Evolutionary conservation across 306 rosid species (phyloP).

Genomic region (Vachellia pachyceras): DNA sequence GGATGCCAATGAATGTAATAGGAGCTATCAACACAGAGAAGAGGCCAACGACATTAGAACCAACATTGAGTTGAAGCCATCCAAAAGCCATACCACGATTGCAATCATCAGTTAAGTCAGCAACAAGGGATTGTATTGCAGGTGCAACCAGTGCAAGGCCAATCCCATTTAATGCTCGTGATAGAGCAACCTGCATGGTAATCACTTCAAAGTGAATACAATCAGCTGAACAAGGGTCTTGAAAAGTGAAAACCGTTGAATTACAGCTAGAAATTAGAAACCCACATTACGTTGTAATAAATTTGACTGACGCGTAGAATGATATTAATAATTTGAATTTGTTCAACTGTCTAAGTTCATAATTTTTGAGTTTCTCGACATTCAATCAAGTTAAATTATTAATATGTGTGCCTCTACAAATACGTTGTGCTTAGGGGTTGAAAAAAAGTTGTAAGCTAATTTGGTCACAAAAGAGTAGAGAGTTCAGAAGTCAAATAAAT

Average conservation of each 20-base stretch:
- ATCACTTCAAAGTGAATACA: constrained; percentile 54
- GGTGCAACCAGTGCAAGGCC: constrained; percentile 96
- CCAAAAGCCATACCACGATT: constrained; percentile 94
- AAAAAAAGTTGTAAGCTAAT: background rate
- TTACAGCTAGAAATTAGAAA: background rate
- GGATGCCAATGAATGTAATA: constrained; percentile 70
- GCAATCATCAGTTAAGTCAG: constrained; percentile 83
- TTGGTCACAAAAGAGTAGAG: background rate
- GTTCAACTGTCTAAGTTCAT: background rate
- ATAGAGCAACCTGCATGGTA: constrained; percentile 77
- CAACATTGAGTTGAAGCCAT: constrained; percentile 90
- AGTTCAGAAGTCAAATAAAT: background rate
- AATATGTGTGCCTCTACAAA: background rate
- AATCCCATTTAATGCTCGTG: constrained; percentile 90
- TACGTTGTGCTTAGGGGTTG: background rate
- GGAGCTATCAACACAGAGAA: constrained; percentile 83
- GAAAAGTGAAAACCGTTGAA: constrained; percentile 6
- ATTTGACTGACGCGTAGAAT: background rate
- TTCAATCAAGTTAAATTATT: background rate
- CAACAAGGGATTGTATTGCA: constrained; percentile 93
- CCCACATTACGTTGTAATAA: background rate
- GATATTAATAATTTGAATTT: background rate
- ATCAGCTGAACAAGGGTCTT: constrained; percentile 38
- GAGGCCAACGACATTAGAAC: constrained; percentile 84
- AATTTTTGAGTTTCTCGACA: background rate